Conservation (phyloP, 1,139 yeast genomes). For the Taiozyma sp. region DNA sequence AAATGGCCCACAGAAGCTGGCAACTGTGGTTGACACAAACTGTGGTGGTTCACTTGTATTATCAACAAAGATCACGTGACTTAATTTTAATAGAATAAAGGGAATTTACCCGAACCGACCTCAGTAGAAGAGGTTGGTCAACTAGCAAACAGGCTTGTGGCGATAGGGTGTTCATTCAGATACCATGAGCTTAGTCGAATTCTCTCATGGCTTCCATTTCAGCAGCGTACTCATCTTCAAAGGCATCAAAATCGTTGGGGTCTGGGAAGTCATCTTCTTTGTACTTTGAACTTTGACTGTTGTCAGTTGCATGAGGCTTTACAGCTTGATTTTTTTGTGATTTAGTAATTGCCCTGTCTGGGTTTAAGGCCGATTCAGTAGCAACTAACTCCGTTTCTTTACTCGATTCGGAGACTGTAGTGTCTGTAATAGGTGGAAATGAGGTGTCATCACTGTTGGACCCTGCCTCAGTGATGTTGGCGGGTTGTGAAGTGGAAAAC, state of each 20-base stretch:
- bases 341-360: not conserved
- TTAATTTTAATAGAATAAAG: not conserved
- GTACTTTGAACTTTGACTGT: conserved; percentile 1
- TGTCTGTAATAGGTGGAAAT: not conserved
- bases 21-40: not conserved
- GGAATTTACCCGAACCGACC: not conserved
- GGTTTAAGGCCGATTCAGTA: not conserved
- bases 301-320: not conserved
- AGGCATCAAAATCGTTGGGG: conserved; percentile 3
- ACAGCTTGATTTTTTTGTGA: not conserved
- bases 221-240: conserved; percentile 18
- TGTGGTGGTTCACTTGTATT: not conserved
- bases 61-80: not conserved
- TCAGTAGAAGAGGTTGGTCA: no score
- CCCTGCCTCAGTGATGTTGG: not conserved
- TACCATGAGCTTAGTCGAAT: conserved; percentile 5
- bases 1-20: no score
- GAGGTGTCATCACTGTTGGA: not conserved
- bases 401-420: not conserved
- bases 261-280: conserved; percentile 10
- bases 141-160: not conserved
- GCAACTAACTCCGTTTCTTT: not conserved
- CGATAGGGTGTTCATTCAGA: not conserved
- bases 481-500: not conserved
- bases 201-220: conserved; percentile 21